Evolutionary conservation across 2,329 filamentous ascomycete species (phyloP), one percentile per base, ranked within the genome.

Genomic region (Talaromyces sp.): DNA sequence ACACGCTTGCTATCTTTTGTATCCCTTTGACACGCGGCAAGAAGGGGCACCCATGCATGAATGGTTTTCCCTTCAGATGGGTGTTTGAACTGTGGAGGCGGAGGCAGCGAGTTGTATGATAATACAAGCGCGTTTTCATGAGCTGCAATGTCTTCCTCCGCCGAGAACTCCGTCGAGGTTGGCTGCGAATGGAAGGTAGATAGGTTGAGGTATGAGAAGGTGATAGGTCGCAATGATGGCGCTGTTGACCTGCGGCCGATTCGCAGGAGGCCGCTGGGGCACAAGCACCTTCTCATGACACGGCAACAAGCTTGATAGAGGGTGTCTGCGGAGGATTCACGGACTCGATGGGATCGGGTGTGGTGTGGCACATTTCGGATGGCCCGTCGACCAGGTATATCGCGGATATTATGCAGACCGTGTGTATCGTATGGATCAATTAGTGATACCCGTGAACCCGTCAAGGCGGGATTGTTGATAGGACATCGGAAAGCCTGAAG

Each of bases 271-370:
- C 65, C 68, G 63, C 68, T 64, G 67, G 67, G 57, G 60, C 65
- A 58, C 55, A 73, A 65, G 65, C 68, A 74, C 66, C 64, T 66
- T 69, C 68, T 72, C 74, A 76, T 76, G 74, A 73, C 72, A 72
- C 70, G 68, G 65, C 57, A 51, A 59, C 56, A 58, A 62, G 58
- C 51, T 47, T 60, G 57, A 53, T 54, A 46, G 55, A 62, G 51
- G 64, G 59, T 60, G 58, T 47, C 56, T 58, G 62, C 57, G 61
- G 64, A 59, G 55, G 54, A 58, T 65, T 66, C 60, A 63, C 64
- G 60, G 65, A 59, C 56, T 68, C 65, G 64, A 61, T 59, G 57
- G 52, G 56, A 44, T 56, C 55, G 44, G 32, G 55, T 56, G 37
- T 53, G 56, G 48, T 44, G 43, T 59, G 52, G 60, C 55, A 58